These are phyloP conservation scores for Ophiocordyceps camponoti-leonardi DNA, from an alignment of 2,329 filamentous ascomycete species.

Conservation along the genomic window DNA sequence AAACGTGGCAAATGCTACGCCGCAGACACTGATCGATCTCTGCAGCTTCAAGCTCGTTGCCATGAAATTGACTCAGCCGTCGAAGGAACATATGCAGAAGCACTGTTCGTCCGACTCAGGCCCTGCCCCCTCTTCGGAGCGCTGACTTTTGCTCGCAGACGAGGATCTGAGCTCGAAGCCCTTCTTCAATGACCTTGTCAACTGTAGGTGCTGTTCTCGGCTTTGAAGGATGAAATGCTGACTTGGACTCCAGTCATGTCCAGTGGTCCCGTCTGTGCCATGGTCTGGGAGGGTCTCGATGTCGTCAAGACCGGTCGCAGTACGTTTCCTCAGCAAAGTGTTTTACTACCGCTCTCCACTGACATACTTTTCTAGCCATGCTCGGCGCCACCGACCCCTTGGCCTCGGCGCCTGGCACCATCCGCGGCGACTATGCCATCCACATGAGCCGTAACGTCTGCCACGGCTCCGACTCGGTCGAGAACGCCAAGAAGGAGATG, in stretches of 20 bases:
- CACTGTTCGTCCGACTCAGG: slow-evolving; percentile 48
- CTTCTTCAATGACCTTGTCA: slow-evolving; percentile 89
- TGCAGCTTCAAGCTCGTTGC: slow-evolving; percentile 89
- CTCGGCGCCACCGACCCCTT: slow-evolving; percentile 99
- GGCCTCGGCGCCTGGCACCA: slow-evolving; percentile 87
- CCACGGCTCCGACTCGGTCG: slow-evolving; percentile 97
- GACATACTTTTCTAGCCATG: slow-evolving; percentile 36
- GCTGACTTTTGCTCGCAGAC: slow-evolving; percentile 29
- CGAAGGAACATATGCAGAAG: slow-evolving; percentile 91
- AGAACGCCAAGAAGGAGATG: slow-evolving; percentile 99
- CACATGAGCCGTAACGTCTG: slow-evolving; percentile 88
- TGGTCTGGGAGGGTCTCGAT: slow-evolving; percentile 99
- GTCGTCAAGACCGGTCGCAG: slow-evolving; percentile 95
- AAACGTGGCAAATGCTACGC: neutral
- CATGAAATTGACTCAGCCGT: slow-evolving; percentile 83
- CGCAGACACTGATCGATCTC: slow-evolving; percentile 1
- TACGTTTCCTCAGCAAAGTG: slow-evolving; percentile 24
- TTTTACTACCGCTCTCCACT: neutral
- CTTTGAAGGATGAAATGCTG: neutral
- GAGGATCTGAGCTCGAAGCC: slow-evolving; percentile 63
- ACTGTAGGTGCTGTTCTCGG: slow-evolving; percentile 43
- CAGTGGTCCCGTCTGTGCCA: slow-evolving; percentile 92
- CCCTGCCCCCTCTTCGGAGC: neutral
- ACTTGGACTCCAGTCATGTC: slow-evolving; percentile 57
- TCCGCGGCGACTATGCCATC: slow-evolving; percentile 85